Percentiles rank a stretch among this genome's conserved stretches.
phyloP scores from a whole-genome alignment of 208 protist species.

The Acanthamoeba triangularis region DNA sequence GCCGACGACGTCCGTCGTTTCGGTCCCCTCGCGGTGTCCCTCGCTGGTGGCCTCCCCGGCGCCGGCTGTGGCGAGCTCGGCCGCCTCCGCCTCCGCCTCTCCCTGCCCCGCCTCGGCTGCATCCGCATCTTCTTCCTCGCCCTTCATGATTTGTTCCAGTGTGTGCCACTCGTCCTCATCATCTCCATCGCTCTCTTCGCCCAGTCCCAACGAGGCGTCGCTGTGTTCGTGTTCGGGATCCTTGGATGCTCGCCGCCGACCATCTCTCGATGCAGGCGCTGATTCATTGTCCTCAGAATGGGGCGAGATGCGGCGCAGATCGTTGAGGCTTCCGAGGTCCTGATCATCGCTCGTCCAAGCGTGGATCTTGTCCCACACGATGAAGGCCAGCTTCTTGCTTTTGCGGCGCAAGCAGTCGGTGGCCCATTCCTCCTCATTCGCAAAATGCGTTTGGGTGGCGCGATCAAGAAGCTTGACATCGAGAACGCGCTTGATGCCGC shows the following conservation, averaged over 20 bases:
- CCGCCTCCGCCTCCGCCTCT: neutral
- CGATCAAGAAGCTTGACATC: neutral
- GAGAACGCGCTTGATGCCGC: neutral
- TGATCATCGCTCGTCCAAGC: neutral
- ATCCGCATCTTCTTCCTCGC: neutral
- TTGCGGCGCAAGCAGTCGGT: neutral
- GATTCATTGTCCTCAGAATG: neutral
- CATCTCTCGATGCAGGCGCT: no score
- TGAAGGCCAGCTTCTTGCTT: neutral
- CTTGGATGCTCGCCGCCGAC: neutral
- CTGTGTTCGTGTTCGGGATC: neutral
- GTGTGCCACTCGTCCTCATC: conserved; percentile 39
- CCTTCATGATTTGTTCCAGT: conserved; percentile 13
- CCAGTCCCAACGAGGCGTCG: neutral
- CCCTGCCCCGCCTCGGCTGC: neutral
- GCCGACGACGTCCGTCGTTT: neutral
- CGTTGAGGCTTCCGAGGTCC: conserved; percentile 45
- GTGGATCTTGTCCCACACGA: conserved; percentile 39
- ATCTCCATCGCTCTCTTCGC: conserved; percentile 11
- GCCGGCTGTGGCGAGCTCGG: neutral
- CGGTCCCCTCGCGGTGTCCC: neutral
- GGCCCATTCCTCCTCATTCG: conserved; percentile 3
- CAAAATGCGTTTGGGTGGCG: neutral
- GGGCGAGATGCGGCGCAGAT: neutral
- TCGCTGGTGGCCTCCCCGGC: neutral